Conservation (phyloP, 768 basidiomycete species). For the Lentinula boryana region DNA sequence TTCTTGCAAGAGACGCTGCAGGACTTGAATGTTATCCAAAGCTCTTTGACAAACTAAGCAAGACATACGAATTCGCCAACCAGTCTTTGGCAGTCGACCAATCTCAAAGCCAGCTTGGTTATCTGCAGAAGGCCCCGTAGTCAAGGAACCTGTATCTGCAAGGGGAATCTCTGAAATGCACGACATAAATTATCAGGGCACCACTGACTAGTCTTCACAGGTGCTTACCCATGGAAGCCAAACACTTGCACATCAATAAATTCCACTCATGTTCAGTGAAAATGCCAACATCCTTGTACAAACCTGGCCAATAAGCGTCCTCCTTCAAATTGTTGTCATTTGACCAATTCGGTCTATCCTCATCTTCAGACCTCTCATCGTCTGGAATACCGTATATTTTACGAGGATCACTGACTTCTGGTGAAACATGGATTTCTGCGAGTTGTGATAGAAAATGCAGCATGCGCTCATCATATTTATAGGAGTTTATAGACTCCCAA, state of each 20-base stretch:
- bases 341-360: slow-evolving; percentile 53
- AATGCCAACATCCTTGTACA: slow-evolving; percentile 84
- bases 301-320: slow-evolving; percentile 53
- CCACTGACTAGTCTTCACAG: slow-evolving; percentile 1
- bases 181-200: neutral
- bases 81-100: slow-evolving; percentile 61
- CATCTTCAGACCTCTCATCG: slow-evolving; percentile 59
- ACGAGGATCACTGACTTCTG: slow-evolving; percentile 69
- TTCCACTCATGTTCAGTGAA: slow-evolving; percentile 83
- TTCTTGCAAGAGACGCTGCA: slow-evolving; percentile 71
- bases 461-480: slow-evolving; percentile 87
- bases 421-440: slow-evolving; percentile 75
- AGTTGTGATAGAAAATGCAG: slow-evolving; percentile 75
- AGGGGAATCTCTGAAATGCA: slow-evolving; percentile 56
- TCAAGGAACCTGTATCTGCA: slow-evolving; percentile 67
- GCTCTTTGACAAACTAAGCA: neutral
- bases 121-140: slow-evolving; percentile 73
- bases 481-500: slow-evolving; percentile 87
- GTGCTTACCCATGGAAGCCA: slow-evolving; percentile 71
- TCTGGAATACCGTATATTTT: slow-evolving; percentile 62
- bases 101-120: slow-evolving; percentile 70
- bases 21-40: neutral
- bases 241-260: slow-evolving; percentile 83
- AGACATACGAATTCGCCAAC: slow-evolving; percentile 66
- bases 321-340: slow-evolving; percentile 30